phyloP scores from a whole-genome alignment of 768 basidiomycete species.

The Megacollybia marginata region DNA sequence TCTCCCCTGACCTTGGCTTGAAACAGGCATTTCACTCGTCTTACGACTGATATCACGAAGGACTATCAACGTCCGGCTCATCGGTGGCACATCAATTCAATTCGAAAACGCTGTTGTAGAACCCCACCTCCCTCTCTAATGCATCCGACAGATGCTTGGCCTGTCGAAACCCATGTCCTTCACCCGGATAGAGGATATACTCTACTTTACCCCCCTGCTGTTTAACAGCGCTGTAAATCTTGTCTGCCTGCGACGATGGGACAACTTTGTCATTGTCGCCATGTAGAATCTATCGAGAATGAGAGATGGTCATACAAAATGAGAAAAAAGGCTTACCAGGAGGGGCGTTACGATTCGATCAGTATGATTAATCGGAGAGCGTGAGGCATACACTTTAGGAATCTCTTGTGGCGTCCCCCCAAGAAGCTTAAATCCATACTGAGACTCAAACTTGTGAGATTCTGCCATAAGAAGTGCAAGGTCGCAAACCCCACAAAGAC shows the following conservation, averaged over 20 bases:
- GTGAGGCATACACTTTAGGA: slow-evolving; percentile 42
- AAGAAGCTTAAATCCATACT: slow-evolving; percentile 38
- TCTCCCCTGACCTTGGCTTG: too few species aligned
- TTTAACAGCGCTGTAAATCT: slow-evolving; percentile 34
- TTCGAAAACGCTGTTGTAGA: slow-evolving; percentile 28
- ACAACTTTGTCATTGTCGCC: slow-evolving; percentile 40
- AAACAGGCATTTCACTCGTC: too few species aligned
- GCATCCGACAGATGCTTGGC: slow-evolving; percentile 33
- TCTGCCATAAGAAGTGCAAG: slow-evolving; percentile 39
- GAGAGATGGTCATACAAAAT: slow-evolving; percentile 4
- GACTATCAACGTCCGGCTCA: too few species aligned
- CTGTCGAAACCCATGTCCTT: slow-evolving; percentile 42
- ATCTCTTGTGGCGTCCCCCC: slow-evolving; percentile 42
- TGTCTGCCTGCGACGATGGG: slow-evolving; percentile 42
- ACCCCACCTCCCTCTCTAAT: slow-evolving; percentile 33
- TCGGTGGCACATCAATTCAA: too few species aligned
- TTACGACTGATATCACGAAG: too few species aligned
- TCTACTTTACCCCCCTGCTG: slow-evolving; percentile 32
- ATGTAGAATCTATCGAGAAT: slow-evolving; percentile 33
- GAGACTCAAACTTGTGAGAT: slow-evolving; percentile 52
- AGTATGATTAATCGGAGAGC: slow-evolving; percentile 47
- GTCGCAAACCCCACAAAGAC: slow-evolving; percentile 65
- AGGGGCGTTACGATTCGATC: slow-evolving; percentile 44
- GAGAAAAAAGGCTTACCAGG: slow-evolving; percentile 30
- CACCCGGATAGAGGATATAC: slow-evolving; percentile 40